Percentiles rank a stretch among this genome's conserved stretches.
These are phyloP conservation scores for Phytophthora citrophthora DNA, from an alignment of 352 stramenopile genomes.

Conservation along the genomic window DNA sequence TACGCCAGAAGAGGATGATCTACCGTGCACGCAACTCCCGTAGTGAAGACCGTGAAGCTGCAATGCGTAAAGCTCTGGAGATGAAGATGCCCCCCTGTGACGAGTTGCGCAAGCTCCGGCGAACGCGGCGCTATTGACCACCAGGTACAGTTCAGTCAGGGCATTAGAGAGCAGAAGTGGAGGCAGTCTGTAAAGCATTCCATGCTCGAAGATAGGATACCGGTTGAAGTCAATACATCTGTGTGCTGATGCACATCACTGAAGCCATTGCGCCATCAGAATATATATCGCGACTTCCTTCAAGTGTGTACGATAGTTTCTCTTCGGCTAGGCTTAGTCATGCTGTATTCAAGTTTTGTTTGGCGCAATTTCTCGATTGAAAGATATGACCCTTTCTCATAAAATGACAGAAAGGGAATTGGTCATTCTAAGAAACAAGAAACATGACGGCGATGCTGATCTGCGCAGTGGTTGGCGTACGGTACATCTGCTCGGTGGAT, in stretches of 20 bases:
- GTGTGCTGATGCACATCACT: too few species aligned
- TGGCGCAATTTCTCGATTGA: too few species aligned
- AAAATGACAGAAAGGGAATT: too few species aligned
- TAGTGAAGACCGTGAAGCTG: constrained; percentile 74
- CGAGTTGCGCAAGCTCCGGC: constrained; percentile 71
- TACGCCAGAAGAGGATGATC: constrained; percentile 89
- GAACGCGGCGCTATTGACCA: constrained; percentile 62
- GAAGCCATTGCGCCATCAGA: too few species aligned
- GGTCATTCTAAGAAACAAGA: too few species aligned
- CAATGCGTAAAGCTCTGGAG: constrained; percentile 79
- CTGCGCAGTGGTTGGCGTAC: too few species aligned
- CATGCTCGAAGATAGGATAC: neutral
- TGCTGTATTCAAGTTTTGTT: too few species aligned
- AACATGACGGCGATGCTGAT: too few species aligned
- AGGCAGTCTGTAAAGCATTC: constrained; percentile 1
- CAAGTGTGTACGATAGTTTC: too few species aligned
- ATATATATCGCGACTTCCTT: constrained; percentile 5
- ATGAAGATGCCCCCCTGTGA: constrained; percentile 89
- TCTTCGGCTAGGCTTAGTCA: too few species aligned
- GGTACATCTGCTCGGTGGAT: too few species aligned
- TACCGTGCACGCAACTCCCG: constrained; percentile 83
- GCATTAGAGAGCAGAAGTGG: constrained; percentile 21
- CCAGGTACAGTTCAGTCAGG: constrained; percentile 10
- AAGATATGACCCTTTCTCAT: too few species aligned
- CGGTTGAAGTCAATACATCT: neutral